phyloP scores from a whole-genome alignment of 2,329 filamentous ascomycete species.

The Neopestalotiopsis sp. region DNA sequence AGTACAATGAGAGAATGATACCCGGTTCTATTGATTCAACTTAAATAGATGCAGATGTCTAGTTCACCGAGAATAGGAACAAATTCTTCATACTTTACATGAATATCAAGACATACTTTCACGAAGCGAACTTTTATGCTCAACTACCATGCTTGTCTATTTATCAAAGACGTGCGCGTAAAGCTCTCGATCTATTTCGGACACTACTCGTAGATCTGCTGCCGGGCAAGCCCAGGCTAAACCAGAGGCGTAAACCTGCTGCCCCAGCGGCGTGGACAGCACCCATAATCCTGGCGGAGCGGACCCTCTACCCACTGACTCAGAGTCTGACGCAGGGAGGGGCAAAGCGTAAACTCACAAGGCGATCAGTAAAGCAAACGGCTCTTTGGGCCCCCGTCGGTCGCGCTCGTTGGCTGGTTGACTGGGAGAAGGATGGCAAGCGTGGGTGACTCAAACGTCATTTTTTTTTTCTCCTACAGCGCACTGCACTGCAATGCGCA shows the following conservation, averaged over 20 bases:
- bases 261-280: background rate
- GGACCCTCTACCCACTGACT: background rate
- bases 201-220: background rate
- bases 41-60: no score
- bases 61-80: no score
- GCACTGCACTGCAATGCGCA: background rate
- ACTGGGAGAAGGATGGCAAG: no score
- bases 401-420: background rate
- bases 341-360: background rate
- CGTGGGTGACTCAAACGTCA: background rate
- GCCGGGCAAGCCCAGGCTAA: no score
- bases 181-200: background rate
- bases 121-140: no score
- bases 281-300: background rate
- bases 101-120: no score
- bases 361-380: background rate
- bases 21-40: no score
- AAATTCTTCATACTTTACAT: no score
- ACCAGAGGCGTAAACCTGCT: no score
- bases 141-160: no score
- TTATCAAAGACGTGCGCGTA: no score
- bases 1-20: no score
- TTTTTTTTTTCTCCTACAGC: background rate
- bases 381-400: background rate
- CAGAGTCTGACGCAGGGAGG: constrained; percentile 1